Evolutionary conservation across 2,329 filamentous ascomycete genomes (phyloP), one percentile per base, ranked within the genome.

Genomic region (Botrytis cinerea): DNA sequence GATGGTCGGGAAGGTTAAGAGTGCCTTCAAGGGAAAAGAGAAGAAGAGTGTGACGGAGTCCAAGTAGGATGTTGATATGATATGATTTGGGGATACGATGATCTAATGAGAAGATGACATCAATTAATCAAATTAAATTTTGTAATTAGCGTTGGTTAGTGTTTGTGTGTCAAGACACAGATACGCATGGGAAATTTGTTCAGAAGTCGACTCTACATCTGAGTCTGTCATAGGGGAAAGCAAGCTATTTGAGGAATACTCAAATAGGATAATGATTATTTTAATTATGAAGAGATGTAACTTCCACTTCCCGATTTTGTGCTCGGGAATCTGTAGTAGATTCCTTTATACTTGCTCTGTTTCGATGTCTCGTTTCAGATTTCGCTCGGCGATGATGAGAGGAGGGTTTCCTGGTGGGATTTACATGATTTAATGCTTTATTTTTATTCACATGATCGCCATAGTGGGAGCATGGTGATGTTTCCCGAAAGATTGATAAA

Each of bases 1-100:
- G 79, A 63, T 81, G 51, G 76, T 85, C 60, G 81, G 76, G 8
- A 66, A 74, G 10, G 71, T 83, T n/a, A 83, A 83, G 80, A 77
- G 77, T 16, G 54, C 70, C 10, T 75, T 77, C n/a, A 75, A 60
- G 46, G 60, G 60, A 38, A 74, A 63, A 59, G 72, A 67, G n/a
- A 73, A 62, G 59, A 74, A 74, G 71, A 32, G 40, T 18, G 46
- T 32, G 32, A 46, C 28, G 20, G 32, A 28, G 22, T 48, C 25
- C 0, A 25, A 40, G 18, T 54, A 28, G 46, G 38, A 3, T 8
- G 16, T 38, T 16, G 46, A 54, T 54, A 3, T n/a, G 25, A 14
- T 54, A 8, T 28, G 25, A 9, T 38, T 38, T 38, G 38, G 38
- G 38, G 16, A 40, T 9, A 35, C 32, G 63, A 51, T 38, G 25